Evolutionary conservation across 140 eudicot genomes (phyloP).

Genomic region (Flaveria floridana): DNA sequence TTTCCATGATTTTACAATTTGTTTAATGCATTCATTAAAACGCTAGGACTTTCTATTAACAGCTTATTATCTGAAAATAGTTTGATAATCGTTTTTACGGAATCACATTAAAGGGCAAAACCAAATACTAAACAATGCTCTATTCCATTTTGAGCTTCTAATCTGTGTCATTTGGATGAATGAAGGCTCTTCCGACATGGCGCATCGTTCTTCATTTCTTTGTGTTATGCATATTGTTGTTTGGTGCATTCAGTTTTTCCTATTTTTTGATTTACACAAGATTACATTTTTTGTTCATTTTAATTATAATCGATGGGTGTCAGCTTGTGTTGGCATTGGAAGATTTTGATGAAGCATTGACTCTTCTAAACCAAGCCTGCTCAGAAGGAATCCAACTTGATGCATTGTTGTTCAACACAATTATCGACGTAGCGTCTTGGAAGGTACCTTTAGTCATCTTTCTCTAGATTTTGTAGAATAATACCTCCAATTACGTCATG

Average conservation of each 20-base stretch:
- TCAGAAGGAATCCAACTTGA: slow-evolving; percentile 62
- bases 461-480: neutral
- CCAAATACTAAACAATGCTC: neutral
- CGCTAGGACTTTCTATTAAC: neutral
- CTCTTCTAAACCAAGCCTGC: slow-evolving; percentile 52
- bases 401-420: slow-evolving; percentile 58
- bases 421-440: slow-evolving; percentile 48
- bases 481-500: too few relatives aligned
- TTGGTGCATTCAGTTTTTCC: neutral
- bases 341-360: slow-evolving; percentile 61
- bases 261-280: neutral
- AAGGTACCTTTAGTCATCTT: slow-evolving; percentile 35
- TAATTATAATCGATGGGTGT: slow-evolving; percentile 15
- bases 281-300: neutral
- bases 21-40: neutral
- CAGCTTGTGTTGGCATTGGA: slow-evolving; percentile 56
- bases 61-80: neutral
- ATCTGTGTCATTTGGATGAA: neutral
- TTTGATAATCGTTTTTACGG: neutral
- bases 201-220: neutral
- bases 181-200: neutral
- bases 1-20: neutral
- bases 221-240: neutral
- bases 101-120: neutral
- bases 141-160: neutral